Evolutionary conservation across 2,329 filamentous ascomycete species (phyloP), one percentile per base, ranked within the genome.

Genomic region (Fusarium globosum): DNA sequence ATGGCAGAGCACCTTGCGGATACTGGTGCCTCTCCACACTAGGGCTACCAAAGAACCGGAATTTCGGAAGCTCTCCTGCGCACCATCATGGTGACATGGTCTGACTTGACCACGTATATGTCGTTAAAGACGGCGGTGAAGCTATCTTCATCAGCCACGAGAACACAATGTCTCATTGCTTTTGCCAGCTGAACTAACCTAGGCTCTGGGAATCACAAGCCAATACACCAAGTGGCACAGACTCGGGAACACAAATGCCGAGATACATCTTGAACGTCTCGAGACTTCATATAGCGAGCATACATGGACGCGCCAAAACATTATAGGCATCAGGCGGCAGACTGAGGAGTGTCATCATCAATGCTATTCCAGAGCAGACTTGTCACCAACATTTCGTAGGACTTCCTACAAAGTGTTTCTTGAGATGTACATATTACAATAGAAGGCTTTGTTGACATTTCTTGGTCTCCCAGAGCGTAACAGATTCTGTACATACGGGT

Each of bases 41-140:
- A 48, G 45, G 49, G 51, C 52, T 42, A 46, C 41, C 65, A 38
- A 57, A 61, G 23, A 33, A 16, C 36, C 58, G 61, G 48, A 56
- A 56, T 42, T 23, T 28, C 49, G 38, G 48, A 56, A 58, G 41
- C n/a, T 58, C 41, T 18, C 30, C 28, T 41, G 20, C 20, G 49
- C 51, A 41, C 51, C 51, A 55, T 55, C 51, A 39, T 61, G 49
- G 49, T n/a, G 16, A 28, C 20, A 39, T 61, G 38, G 49, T 42
- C 58, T 57, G 49, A 61, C 49, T 61, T 38, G 58, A 36, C n/a
- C 23, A 57, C 23, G 38, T 61, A 51, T 51, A 28, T 35, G 38
- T 56, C 49, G 49, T 56, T 26, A 42, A 42, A 56, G 33, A 41
- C 58, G 23, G 48, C 48, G 58, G 58, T 56, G 48, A 61, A 28